These are phyloP conservation scores for Penicillium sp. DNA, from an alignment of 2,329 filamentous ascomycete genomes.

Conservation along the genomic window DNA sequence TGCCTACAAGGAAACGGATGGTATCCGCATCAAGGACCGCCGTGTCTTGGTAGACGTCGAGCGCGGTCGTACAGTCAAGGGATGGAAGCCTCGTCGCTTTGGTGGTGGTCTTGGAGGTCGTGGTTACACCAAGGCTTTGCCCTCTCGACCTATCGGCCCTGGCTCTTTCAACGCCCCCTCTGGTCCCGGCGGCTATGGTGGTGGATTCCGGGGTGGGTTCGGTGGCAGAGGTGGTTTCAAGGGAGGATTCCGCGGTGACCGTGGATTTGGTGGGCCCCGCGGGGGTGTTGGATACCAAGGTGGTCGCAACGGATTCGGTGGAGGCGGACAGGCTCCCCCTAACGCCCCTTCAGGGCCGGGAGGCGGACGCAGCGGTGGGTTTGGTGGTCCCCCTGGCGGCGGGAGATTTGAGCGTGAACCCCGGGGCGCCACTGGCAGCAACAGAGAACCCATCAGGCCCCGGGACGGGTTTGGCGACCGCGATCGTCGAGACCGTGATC, in stretches of 20 bases:
- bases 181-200: conserved; percentile 50
- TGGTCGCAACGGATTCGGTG: conserved; percentile 45
- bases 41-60: conserved; percentile 92
- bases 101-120: conserved; percentile 87
- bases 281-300: conserved; percentile 52
- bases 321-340: conserved; percentile 42
- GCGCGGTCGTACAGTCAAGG: conserved; percentile 83
- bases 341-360: conserved; percentile 48
- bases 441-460: conserved; percentile 72
- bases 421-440: conserved; percentile 60
- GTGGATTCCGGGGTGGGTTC: conserved; percentile 50
- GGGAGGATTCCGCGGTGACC: conserved; percentile 40
- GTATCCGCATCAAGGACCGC: conserved; percentile 83
- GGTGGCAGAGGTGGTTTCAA: conserved; percentile 40
- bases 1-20: conserved; percentile 80
- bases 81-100: conserved; percentile 83
- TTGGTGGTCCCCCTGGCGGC: conserved; percentile 29
- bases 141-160: conserved; percentile 61
- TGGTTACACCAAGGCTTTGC: conserved; percentile 76
- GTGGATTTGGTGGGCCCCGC: conserved; percentile 43
- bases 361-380: conserved; percentile 46
- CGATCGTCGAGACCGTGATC: conserved; percentile 44
- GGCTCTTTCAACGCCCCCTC: conserved; percentile 50
- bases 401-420: conserved; percentile 44
- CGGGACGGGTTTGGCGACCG: conserved; percentile 51